Base-by-base conservation (phyloP, 129 eudicot species). In the Rutidosis leptorrhynchoides region DNA sequence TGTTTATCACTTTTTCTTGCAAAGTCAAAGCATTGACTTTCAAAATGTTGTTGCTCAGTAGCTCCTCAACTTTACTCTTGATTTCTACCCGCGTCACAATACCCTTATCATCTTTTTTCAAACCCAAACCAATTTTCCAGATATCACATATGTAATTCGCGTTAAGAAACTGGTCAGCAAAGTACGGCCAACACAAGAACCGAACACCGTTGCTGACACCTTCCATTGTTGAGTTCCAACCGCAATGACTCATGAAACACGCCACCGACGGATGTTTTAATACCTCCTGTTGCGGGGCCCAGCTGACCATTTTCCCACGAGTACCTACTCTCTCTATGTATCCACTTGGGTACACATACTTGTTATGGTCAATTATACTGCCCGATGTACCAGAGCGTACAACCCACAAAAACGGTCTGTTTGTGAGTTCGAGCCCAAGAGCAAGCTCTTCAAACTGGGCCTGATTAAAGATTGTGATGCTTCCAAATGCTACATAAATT, bases 141-240 rank as follows among this genome's bases (percentile, higher is more conserved):
- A 67, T 67, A 65, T 89, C 87, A 53, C 77, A 74, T 21, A 85
- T 67, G 46, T 85, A 89, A 12, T 48, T 77, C 70, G 51, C 60
- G 69, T 86, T 85, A 14, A 78, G 45, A 63, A 74, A 75, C 54
- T 89, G 96, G 68, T 89, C 94, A 1, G 82, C 82, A 69, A 81
- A 85, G 66, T 85, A 89, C 15, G 93, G 94, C 90, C 94, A 85
- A 40, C 96, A 89, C 60, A 89, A 55, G 58, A 85, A 81, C 21
- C 88, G 90, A 2, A 85, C 37, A 6, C 94, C 96, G 33, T 75
- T 81, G 75, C 87, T 71, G 9, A 83, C 63, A 37, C 87, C 84
- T 78, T 88, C 91, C 37, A 78, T 12, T 14, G 84, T 80, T 8
- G 96, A 88, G 65, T 87, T 84, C 90, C 95, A 85, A 19, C 96